A percentile compares a stretch with the other conserved stretches of the same genome.
Conservation (phyloP, 1,139 yeast genomes). For the Pichia sp. region DNA sequence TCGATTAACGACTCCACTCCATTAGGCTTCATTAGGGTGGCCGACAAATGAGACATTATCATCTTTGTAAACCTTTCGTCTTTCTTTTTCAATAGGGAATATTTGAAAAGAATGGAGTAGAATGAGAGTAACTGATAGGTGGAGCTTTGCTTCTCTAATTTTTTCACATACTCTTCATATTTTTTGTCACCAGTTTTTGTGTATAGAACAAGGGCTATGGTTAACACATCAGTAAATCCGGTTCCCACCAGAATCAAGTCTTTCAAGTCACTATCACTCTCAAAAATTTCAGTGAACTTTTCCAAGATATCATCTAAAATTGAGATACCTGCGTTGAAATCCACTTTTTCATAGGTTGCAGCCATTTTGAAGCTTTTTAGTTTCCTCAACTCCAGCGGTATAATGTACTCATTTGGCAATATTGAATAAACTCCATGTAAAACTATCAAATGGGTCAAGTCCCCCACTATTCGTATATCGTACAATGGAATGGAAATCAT, state of each 20-base stretch:
- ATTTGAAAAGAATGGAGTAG: constrained; percentile 44
- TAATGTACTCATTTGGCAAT: constrained; percentile 49
- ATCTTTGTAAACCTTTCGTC: constrained; percentile 39
- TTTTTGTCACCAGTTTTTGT: background rate
- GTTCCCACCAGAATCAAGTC: constrained; percentile 59
- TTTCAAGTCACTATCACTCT: constrained; percentile 42
- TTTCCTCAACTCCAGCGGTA: constrained; percentile 58
- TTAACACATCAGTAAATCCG: constrained; percentile 62
- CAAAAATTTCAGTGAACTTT: constrained; percentile 31
- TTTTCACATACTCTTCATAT: constrained; percentile 24
- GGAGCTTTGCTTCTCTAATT: constrained; percentile 39
- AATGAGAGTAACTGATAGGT: constrained; percentile 54
- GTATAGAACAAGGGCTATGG: constrained; percentile 29
- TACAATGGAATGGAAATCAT: constrained; percentile 71
- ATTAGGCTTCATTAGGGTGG: constrained; percentile 40
- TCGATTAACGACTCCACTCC: constrained; percentile 73
- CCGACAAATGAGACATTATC: constrained; percentile 41
- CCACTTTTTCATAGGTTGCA: constrained; percentile 17
- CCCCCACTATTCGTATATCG: constrained; percentile 71
- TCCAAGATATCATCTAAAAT: constrained; percentile 28
- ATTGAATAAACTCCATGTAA: constrained; percentile 67
- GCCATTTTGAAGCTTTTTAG: constrained; percentile 38
- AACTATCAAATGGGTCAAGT: constrained; percentile 54
- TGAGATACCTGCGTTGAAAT: constrained; percentile 14
- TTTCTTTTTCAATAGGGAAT: constrained; percentile 4